Evolutionary conservation across 441 rosid genomes (phyloP).

Genomic region (Brassica balearica): DNA sequence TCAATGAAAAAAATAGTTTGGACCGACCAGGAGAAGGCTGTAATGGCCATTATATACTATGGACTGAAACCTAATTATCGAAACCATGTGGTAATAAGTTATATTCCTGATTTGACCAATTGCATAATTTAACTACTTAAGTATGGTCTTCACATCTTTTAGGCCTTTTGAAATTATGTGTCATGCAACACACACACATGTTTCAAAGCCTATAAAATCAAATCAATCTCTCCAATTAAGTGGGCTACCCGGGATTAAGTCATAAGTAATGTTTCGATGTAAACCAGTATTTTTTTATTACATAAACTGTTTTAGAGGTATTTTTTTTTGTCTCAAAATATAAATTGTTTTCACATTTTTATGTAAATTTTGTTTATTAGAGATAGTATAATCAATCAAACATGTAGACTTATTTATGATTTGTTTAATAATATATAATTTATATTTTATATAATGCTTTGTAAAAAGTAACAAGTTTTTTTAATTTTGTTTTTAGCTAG

Average conservation of each 20-base stretch:
- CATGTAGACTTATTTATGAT: background rate
- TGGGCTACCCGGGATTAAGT: background rate
- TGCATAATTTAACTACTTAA: background rate
- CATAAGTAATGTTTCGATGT: background rate
- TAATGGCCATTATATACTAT: background rate
- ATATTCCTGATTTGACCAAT: background rate
- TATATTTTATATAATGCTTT: too few relatives aligned
- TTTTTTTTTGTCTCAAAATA: background rate
- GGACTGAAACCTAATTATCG: background rate
- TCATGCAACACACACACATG: background rate
- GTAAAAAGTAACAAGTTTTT: background rate
- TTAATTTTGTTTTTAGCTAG: background rate
- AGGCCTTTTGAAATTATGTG: background rate
- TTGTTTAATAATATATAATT: background rate
- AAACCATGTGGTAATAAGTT: background rate
- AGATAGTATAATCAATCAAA: background rate
- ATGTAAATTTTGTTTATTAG: too few relatives aligned
- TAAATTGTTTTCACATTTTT: too few relatives aligned
- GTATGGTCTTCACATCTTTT: background rate
- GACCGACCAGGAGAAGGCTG: slow-evolving; percentile 1
- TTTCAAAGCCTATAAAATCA: background rate
- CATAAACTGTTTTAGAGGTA: background rate
- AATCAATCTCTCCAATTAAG: background rate
- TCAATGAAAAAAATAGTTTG: slow-evolving; percentile 1
- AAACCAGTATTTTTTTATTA: background rate